Conservation (phyloP, 768 basidiomycete genomes). For the Neoboletus magnificus region DNA sequence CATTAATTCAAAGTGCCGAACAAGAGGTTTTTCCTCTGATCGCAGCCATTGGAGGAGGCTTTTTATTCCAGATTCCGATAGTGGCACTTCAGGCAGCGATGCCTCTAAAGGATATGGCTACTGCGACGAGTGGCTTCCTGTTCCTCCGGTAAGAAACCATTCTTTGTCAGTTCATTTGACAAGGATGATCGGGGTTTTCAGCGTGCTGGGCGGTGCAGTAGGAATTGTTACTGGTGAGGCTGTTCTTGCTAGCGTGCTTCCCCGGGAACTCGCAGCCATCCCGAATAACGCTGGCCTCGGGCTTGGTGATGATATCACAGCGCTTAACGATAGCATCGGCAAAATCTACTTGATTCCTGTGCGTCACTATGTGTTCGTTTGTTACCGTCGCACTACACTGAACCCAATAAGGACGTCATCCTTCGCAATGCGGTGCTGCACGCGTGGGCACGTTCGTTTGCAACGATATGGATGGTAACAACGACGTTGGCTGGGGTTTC, state of each 20-base stretch:
- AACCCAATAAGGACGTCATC: slow-evolving; percentile 41
- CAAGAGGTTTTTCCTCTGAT: slow-evolving; percentile 66
- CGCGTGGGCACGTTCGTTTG: slow-evolving; percentile 62
- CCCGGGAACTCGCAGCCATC: slow-evolving; percentile 33
- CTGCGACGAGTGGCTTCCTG: slow-evolving; percentile 67
- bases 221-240: slow-evolving; percentile 71
- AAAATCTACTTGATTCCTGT: slow-evolving; percentile 33
- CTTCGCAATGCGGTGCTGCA: slow-evolving; percentile 50
- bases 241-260: slow-evolving; percentile 56
- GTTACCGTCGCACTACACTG: not conserved
- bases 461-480: slow-evolving; percentile 60
- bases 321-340: slow-evolving; percentile 45
- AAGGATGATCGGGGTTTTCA: slow-evolving; percentile 18
- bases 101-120: slow-evolving; percentile 84
- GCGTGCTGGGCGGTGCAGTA: slow-evolving; percentile 68
- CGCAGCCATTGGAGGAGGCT: slow-evolving; percentile 59
- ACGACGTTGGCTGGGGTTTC: slow-evolving; percentile 55
- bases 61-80: slow-evolving; percentile 63
- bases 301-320: slow-evolving; percentile 36
- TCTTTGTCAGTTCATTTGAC: not conserved
- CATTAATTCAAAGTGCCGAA: slow-evolving; percentile 41
- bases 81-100: slow-evolving; percentile 83
- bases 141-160: slow-evolving; percentile 52
- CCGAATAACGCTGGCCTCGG: slow-evolving; percentile 24
- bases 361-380: not conserved